phyloP scores from a whole-genome alignment of 768 basidiomycete genomes.

The Pisolithus marmoratus region DNA sequence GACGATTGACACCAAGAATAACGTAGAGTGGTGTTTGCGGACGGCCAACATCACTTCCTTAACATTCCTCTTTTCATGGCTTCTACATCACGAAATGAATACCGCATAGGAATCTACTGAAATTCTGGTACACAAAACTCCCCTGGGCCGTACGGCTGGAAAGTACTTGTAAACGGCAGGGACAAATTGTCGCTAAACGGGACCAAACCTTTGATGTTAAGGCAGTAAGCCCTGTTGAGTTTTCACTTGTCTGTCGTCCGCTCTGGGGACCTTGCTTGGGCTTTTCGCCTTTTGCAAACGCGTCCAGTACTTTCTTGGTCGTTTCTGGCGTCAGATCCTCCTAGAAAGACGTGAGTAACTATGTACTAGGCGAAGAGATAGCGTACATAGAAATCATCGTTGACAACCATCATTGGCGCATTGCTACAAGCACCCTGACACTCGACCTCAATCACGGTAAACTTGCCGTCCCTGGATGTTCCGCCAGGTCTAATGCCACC shows the following conservation, averaged over 20 bases:
- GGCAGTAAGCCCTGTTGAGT: constrained; percentile 85
- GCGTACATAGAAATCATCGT: constrained; percentile 94
- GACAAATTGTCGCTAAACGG: not conserved
- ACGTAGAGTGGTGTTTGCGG: not conserved
- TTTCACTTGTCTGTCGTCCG: constrained; percentile 82
- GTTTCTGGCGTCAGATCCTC: constrained; percentile 78
- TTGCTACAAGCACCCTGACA: constrained; percentile 98
- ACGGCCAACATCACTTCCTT: not conserved
- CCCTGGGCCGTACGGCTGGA: constrained; percentile 89
- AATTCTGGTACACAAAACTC: constrained; percentile 87
- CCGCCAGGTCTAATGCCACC: constrained; percentile 81
- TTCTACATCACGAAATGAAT: not conserved
- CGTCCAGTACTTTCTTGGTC: constrained; percentile 74
- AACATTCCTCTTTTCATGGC: not conserved
- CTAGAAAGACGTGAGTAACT: constrained; percentile 32
- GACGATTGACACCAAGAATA: constrained; percentile 50
- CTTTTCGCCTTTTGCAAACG: constrained; percentile 75
- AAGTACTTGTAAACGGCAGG: constrained; percentile 9
- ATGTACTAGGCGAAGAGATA: constrained; percentile 6
- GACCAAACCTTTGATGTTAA: constrained; percentile 62
- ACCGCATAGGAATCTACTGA: constrained; percentile 37
- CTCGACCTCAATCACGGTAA: constrained; percentile 96
- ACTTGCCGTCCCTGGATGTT: constrained; percentile 94
- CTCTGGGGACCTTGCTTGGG: constrained; percentile 94
- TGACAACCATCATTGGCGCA: constrained; percentile 93